Percentiles rank a stretch among this genome's conserved stretches.
These are phyloP conservation scores for Neurospora africana DNA, from an alignment of 495 filamentous ascomycete genomes.

Conservation along the genomic window DNA sequence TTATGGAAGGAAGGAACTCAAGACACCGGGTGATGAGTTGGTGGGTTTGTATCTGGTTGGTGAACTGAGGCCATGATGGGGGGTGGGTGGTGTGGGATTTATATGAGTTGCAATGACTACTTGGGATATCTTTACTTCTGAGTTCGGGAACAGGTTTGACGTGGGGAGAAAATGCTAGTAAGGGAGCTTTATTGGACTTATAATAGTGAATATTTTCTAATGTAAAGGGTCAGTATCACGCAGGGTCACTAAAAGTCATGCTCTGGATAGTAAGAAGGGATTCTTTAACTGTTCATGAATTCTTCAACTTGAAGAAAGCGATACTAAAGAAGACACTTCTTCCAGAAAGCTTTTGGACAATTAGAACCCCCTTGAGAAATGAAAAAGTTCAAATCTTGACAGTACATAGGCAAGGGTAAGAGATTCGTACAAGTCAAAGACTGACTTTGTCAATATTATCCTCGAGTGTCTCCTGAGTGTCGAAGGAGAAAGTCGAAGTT, in stretches of 20 bases:
- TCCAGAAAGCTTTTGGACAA: not conserved
- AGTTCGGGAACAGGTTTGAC: not conserved
- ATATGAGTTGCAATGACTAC: not conserved
- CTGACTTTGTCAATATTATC: not conserved
- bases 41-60: not conserved
- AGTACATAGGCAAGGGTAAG: not conserved
- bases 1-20: not conserved
- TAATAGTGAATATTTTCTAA: not conserved
- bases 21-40: not conserved
- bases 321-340: not conserved
- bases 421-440: accelerated
- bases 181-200: not conserved
- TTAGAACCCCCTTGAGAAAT: not conserved
- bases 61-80: not conserved
- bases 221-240: not conserved
- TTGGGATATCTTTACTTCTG: not conserved
- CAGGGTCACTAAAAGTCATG: not conserved
- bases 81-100: not conserved
- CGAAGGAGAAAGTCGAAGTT: not conserved
- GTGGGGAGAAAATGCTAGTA: not conserved
- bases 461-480: not conserved
- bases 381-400: not conserved
- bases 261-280: not conserved
- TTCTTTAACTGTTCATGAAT: not conserved
- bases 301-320: not conserved